Base-by-base conservation (phyloP, 2,329 filamentous ascomycete species). In the Fusarium luffae region DNA sequence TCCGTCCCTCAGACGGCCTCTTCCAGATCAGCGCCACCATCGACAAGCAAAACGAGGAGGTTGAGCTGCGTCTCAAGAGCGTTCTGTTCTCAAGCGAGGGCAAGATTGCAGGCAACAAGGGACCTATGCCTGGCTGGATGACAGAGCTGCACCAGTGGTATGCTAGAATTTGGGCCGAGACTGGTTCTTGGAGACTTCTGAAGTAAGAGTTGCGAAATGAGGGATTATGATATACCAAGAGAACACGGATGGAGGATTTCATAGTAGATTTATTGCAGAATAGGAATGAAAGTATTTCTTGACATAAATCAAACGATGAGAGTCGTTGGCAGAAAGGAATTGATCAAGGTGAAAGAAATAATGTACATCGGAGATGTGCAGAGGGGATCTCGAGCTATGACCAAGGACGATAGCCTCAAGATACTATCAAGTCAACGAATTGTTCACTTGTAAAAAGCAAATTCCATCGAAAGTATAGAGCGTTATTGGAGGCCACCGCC, bases 31-130 rank as follows among this genome's bases (percentile, higher is more conserved):
- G 83, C 19, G 89, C 88, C 6, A 82, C 83, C 14, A 79, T 92
- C 18, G 88, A 92, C 78, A 82, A 84, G 73, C 83, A 86, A 8
- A 80, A 85, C 34, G 85, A 84, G 14, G 85, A 89, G 63, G 90
- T 86, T 4, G 89, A 91, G 77, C 86, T 92, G 69, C 82, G 84
- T 4, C 79, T 93, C 57, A 92, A 91, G 84, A 90, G 87, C 75
- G 79, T 83, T 82, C 72, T 92, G 85, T 84, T 92, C 73, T 76
- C 75, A n/a, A 84, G 83, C 73, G 68, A 77, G 58, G 76, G 75
- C 44, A 79, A 75, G 54, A 46, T 80, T 7, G 69, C 77, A 5
- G 80, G 81, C 1, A 74, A 72, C 42, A 76, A 78, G 54, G 75
- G 75, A 0, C 75, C 75, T 0, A 79, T 79, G 76, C 69, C 77